Evolutionary conservation across 176 grass and related monocot genomes (phyloP).

Genomic region (Eleusine indica): DNA sequence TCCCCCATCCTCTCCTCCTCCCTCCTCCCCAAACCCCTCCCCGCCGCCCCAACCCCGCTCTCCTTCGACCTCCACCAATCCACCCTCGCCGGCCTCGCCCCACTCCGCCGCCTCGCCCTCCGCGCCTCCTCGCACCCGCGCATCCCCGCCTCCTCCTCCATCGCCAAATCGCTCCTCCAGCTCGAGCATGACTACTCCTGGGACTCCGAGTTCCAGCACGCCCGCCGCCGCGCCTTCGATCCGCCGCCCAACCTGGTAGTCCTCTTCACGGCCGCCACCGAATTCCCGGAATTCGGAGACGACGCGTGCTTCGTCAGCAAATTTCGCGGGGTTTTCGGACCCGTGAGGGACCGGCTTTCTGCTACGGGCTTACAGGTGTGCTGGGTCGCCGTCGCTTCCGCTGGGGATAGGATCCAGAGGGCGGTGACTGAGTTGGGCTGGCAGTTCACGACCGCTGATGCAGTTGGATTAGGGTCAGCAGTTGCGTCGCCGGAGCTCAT

Average conservation of each 20-base stretch:
- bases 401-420: conserved; percentile 20
- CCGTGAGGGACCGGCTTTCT: conserved; percentile 53
- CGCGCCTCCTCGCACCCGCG: conserved; percentile 8
- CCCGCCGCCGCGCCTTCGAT: conserved; percentile 33
- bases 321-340: conserved; percentile 41
- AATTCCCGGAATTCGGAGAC: conserved; percentile 41
- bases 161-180: conserved; percentile 70
- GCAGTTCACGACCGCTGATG: conserved; percentile 55
- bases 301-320: neutral
- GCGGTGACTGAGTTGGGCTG: conserved; percentile 60
- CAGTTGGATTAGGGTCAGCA: conserved; percentile 49
- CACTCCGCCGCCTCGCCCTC: conserved; percentile 43
- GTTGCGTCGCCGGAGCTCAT: conserved; percentile 49
- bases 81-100: conserved; percentile 55
- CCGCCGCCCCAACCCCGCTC: conserved; percentile 55
- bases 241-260: conserved; percentile 58
- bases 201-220: conserved; percentile 42
- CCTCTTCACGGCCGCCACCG: conserved; percentile 45
- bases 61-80: conserved; percentile 60
- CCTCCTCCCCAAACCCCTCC: conserved; percentile 58
- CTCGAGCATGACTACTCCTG: conserved; percentile 76
- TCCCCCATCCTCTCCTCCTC: conserved; percentile 66
- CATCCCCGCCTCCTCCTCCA: conserved; percentile 39
- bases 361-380: conserved; percentile 54
- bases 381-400: conserved; percentile 45